These are phyloP conservation scores for Beauveria brongniartii DNA, from an alignment of 2,329 filamentous ascomycete genomes.

Conservation along the genomic window DNA sequence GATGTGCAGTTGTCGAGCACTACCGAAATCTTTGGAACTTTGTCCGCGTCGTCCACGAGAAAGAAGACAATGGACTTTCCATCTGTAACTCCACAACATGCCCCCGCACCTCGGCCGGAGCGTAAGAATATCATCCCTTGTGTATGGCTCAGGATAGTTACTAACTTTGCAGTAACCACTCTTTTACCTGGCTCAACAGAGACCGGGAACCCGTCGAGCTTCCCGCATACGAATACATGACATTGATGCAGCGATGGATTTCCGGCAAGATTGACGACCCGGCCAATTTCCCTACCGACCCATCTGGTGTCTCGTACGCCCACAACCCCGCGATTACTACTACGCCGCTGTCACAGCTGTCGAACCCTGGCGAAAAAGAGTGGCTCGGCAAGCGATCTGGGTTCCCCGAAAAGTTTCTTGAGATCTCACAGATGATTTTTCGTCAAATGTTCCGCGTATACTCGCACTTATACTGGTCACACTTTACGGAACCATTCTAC, in stretches of 20 bases:
- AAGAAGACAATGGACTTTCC: slow-evolving; percentile 66
- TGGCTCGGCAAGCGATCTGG: slow-evolving; percentile 91
- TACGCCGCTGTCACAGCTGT: slow-evolving; percentile 54
- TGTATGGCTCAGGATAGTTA: not conserved
- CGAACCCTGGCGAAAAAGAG: slow-evolving; percentile 52
- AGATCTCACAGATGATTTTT: slow-evolving; percentile 88
- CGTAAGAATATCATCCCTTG: slow-evolving; percentile 50
- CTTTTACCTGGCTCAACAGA: slow-evolving; percentile 92
- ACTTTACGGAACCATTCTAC: slow-evolving; percentile 80
- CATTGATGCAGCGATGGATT: slow-evolving; percentile 94
- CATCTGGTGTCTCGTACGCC: slow-evolving; percentile 58
- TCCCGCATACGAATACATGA: slow-evolving; percentile 87
- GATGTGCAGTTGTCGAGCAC: slow-evolving; percentile 71
- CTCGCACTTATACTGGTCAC: slow-evolving; percentile 94
- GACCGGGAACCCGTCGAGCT: slow-evolving; percentile 84
- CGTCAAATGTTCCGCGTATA: slow-evolving; percentile 99
- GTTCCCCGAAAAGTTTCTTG: slow-evolving; percentile 83
- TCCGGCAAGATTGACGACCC: slow-evolving; percentile 89
- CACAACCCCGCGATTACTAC: slow-evolving; percentile 52
- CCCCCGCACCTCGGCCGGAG: slow-evolving; percentile 88
- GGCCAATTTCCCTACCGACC: slow-evolving; percentile 82
- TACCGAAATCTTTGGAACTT: slow-evolving; percentile 84
- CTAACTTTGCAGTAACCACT: slow-evolving; percentile 58
- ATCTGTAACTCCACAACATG: slow-evolving; percentile 82
- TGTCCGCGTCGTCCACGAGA: slow-evolving; percentile 79